Conservation (phyloP, 75 land plant genomes). For the Cryptomeria japonica region DNA sequence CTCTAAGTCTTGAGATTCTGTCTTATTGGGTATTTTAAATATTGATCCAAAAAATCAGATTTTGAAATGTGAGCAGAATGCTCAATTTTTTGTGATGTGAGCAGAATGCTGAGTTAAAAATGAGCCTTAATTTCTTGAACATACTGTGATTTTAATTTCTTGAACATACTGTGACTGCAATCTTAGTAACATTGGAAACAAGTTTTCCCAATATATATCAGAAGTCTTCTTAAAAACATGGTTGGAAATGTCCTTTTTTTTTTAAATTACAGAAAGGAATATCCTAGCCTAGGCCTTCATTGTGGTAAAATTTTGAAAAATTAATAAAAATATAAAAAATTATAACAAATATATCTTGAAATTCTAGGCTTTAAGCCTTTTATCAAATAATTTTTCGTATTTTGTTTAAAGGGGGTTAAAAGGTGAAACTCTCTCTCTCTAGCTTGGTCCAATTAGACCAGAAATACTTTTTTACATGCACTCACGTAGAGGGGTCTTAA, state of each 20-base stretch:
- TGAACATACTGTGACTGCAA: background rate
- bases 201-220: background rate
- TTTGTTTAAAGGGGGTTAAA: no score
- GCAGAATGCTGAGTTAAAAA: no score
- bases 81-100: background rate
- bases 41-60: background rate
- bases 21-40: background rate
- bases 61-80: background rate
- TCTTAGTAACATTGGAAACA: background rate
- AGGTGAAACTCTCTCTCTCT: no score
- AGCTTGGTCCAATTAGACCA: no score
- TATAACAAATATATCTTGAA: no score
- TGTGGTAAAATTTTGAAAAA: background rate
- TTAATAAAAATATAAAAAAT: no score
- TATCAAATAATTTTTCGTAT: no score
- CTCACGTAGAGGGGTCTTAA: no score
- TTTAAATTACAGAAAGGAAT: background rate
- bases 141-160: background rate
- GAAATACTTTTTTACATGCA: no score
- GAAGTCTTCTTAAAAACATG: background rate
- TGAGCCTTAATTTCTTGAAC: background rate
- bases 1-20: background rate
- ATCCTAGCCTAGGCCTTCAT: background rate
- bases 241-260: background rate
- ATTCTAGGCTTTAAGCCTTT: no score